phyloP scores from a whole-genome alignment of 2,329 filamentous ascomycete species.

The Ascochyta fabae region DNA sequence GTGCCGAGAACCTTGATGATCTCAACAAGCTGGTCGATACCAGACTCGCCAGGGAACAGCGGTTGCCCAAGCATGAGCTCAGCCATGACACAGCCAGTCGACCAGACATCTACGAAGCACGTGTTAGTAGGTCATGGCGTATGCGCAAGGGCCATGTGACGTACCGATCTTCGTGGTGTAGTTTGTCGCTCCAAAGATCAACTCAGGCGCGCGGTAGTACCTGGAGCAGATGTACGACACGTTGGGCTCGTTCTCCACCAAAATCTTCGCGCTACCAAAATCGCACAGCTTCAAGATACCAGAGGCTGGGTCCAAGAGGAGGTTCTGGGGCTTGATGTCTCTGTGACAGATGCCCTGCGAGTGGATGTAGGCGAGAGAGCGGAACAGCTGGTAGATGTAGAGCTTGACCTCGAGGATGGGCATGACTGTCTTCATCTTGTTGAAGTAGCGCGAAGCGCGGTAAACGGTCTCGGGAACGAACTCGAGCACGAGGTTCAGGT shows the following conservation, averaged over 20 bases:
- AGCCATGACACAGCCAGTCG: slow-evolving; percentile 98
- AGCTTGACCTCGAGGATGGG: slow-evolving; percentile 98
- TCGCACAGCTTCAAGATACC: slow-evolving; percentile 97
- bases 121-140: slow-evolving; percentile 26
- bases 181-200: slow-evolving; percentile 98
- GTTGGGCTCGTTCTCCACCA: slow-evolving; percentile 98
- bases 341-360: slow-evolving; percentile 98
- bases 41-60: slow-evolving; percentile 96
- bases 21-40: slow-evolving; percentile 97
- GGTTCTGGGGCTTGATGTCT: slow-evolving; percentile 99
- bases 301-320: slow-evolving; percentile 87
- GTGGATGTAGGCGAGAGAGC: slow-evolving; percentile 97
- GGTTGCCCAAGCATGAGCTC: slow-evolving; percentile 99
- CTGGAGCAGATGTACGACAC: slow-evolving; percentile 99
- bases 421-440: slow-evolving; percentile 99
- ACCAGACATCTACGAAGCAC: slow-evolving; percentile 83
- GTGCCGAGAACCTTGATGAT: slow-evolving; percentile 99
- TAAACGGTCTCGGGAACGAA: slow-evolving; percentile 99
- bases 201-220: slow-evolving; percentile 96
- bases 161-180: slow-evolving; percentile 99
- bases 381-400: slow-evolving; percentile 99
- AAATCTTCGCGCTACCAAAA: slow-evolving; percentile 97
- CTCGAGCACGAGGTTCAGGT: slow-evolving; percentile 96
- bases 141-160: slow-evolving; percentile 40
- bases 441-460: slow-evolving; percentile 97